Evolutionary conservation across 1,139 yeast genomes (phyloP).

Genomic region (Lodderomyces pseudojiufengensis): DNA sequence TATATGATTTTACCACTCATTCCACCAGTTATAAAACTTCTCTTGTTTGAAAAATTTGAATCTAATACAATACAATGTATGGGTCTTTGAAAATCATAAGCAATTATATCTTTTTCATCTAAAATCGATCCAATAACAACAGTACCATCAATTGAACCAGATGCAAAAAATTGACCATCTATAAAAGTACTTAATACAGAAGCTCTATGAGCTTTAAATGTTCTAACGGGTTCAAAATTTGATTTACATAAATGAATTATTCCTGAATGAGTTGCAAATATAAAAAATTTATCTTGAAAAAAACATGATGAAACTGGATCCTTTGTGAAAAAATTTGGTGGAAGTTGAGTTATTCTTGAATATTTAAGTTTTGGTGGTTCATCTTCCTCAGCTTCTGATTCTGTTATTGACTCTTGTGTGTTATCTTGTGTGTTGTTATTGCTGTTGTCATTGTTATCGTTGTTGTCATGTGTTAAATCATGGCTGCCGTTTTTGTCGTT

Average conservation of each 20-base stretch:
- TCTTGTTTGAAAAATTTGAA: constrained; percentile 56
- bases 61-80: constrained; percentile 84
- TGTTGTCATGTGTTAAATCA: too few relatives aligned
- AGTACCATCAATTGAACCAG: constrained; percentile 93
- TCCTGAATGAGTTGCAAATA: constrained; percentile 91
- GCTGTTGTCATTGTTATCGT: constrained; percentile 1
- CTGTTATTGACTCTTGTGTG: not conserved
- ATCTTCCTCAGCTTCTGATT: constrained; percentile 41
- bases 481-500: not conserved
- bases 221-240: constrained; percentile 56
- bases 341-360: constrained; percentile 60
- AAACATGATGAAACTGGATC: constrained; percentile 76
- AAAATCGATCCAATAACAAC: constrained; percentile 71
- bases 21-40: constrained; percentile 82
- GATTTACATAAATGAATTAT: constrained; percentile 63
- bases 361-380: constrained; percentile 78
- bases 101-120: constrained; percentile 63
- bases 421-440: constrained; percentile 1
- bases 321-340: constrained; percentile 60
- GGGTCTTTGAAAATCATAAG: constrained; percentile 84
- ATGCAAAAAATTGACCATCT: constrained; percentile 72
- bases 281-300: constrained; percentile 55
- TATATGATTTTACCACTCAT: constrained; percentile 79
- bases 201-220: constrained; percentile 82
- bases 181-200: constrained; percentile 70